Conservation (phyloP, 139 green algal genomes). For the Edaphochlamys debaryana region DNA sequence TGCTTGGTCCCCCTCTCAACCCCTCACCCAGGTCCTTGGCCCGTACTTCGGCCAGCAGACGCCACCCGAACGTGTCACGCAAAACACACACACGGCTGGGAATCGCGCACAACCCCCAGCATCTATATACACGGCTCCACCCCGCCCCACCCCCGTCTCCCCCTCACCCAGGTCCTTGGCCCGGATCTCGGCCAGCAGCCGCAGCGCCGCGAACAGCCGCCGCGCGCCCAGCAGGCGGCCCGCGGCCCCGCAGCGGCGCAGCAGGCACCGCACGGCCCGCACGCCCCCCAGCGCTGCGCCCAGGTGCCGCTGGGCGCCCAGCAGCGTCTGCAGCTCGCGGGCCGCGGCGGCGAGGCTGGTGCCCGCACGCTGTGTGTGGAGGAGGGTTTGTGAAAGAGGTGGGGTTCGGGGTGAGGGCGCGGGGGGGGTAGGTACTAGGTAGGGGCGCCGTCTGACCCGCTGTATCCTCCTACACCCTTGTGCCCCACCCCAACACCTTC, state of each 20-base stretch:
- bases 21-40: slow-evolving; percentile 18
- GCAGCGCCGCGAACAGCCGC: slow-evolving; percentile 17
- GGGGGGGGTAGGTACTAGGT: too few relatives aligned
- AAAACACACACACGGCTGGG: too few relatives aligned
- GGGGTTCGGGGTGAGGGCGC: too few relatives aligned
- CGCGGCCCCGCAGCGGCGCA: slow-evolving; percentile 7
- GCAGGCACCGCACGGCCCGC: slow-evolving; percentile 6
- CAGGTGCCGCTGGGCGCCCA: slow-evolving; percentile 17
- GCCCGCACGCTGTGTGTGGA: slow-evolving; percentile 8
- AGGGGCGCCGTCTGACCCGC: too few relatives aligned
- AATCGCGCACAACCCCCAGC: too few relatives aligned
- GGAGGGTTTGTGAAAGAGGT: too few relatives aligned
- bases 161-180: slow-evolving; percentile 18
- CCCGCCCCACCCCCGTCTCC: too few relatives aligned
- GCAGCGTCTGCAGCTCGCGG: slow-evolving; percentile 18
- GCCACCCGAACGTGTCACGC: too few relatives aligned
- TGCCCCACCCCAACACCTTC: too few relatives aligned
- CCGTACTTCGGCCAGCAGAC: slow-evolving; percentile 17
- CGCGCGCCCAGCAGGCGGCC: slow-evolving; percentile 5
- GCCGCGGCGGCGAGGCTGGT: background rate
- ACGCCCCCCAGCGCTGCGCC: slow-evolving; percentile 7
- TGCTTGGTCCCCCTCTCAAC: too few relatives aligned
- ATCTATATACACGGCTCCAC: too few relatives aligned
- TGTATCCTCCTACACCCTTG: too few relatives aligned
- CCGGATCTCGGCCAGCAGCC: slow-evolving; percentile 16